Conservation (phyloP, 768 basidiomycete species). For the Pholiota microspora region DNA sequence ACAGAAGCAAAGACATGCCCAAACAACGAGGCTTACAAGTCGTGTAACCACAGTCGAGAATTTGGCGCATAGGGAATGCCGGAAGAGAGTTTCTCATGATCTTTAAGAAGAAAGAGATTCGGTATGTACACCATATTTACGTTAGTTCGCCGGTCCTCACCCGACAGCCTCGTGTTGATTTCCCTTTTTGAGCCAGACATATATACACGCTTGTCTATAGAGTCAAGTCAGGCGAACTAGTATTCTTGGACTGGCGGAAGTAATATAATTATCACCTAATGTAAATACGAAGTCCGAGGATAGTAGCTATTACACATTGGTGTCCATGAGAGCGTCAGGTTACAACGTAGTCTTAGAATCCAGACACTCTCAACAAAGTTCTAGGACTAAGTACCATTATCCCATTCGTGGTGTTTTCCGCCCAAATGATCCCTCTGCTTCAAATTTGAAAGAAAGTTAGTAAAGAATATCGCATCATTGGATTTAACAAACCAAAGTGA, state of each 20-base stretch:
- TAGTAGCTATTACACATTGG: conserved; percentile 5
- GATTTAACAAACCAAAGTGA: background rate
- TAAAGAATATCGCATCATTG: background rate
- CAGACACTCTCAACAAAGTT: background rate
- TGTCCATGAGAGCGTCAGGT: conserved; percentile 6
- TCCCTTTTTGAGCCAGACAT: conserved; percentile 1
- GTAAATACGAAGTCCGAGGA: conserved; percentile 14
- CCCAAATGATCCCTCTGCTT: conserved; percentile 43
- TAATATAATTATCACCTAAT: conserved; percentile 2
- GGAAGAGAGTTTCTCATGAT: background rate
- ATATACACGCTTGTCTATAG: background rate
- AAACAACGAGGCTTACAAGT: conserved; percentile 29
- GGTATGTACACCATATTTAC: background rate
- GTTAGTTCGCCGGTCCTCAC: background rate
- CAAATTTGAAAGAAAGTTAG: conserved; percentile 18
- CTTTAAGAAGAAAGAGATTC: conserved; percentile 3
- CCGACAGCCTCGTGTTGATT: conserved; percentile 4
- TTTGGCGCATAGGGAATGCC: background rate
- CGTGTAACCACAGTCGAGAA: background rate
- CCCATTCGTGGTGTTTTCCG: conserved; percentile 38
- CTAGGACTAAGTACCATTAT: background rate
- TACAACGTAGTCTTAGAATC: background rate
- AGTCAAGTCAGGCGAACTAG: too few species aligned
- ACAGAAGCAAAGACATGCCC: conserved; percentile 24
- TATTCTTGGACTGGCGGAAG: background rate